Conservation (phyloP, 768 basidiomycete species). For the Suillus placidus region DNA sequence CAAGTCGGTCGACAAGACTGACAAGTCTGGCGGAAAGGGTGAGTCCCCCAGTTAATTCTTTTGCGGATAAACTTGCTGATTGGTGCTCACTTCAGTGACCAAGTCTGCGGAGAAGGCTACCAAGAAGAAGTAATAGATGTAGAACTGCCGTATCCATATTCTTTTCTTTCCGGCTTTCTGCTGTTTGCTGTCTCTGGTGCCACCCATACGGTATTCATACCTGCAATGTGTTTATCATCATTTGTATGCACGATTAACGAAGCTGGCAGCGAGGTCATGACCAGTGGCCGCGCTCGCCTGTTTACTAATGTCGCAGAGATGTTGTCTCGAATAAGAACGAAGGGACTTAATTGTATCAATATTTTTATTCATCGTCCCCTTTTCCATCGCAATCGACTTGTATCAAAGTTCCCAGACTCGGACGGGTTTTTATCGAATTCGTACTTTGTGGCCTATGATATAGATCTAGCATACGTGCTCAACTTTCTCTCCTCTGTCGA, state of each 20-base stretch:
- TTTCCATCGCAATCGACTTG: not conserved
- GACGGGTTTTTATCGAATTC: not conserved
- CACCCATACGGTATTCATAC: constrained; percentile 36
- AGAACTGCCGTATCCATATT: constrained; percentile 66
- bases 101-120: constrained; percentile 95
- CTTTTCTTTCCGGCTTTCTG: constrained; percentile 49
- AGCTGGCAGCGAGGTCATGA: constrained; percentile 33
- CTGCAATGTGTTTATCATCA: constrained; percentile 35
- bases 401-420: not conserved
- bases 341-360: constrained; percentile 9
- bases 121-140: constrained; percentile 94
- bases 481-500: constrained; percentile 45
- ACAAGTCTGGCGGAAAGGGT: constrained; percentile 88
- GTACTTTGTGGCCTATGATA: not conserved
- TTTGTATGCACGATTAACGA: constrained; percentile 53
- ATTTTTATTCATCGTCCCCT: not conserved
- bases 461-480: constrained; percentile 70
- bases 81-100: constrained; percentile 57
- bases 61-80: constrained; percentile 7
- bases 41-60: constrained; percentile 25
- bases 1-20: constrained; percentile 96
- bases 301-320: constrained; percentile 14
- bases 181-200: constrained; percentile 39
- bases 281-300: constrained; percentile 9
- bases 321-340: constrained; percentile 5